Evolutionary conservation across 768 basidiomycete genomes (phyloP).

Genomic region (Xanthoconium purpureum): DNA sequence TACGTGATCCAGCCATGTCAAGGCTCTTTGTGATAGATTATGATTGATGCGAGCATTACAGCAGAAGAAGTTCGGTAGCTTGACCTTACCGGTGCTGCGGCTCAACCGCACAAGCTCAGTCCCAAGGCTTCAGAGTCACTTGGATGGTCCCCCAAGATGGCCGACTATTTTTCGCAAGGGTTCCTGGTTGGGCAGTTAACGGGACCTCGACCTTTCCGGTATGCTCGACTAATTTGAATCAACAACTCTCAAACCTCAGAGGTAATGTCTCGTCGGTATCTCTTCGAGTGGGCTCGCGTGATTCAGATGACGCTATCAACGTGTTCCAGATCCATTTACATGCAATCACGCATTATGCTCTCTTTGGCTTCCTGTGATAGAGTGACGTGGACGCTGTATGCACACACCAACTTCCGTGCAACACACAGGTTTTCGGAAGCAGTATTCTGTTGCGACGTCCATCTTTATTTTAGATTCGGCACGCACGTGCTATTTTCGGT

Average conservation of each 20-base stretch:
- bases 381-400: not conserved
- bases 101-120: no score
- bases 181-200: no score
- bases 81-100: not conserved
- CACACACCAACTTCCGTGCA: not conserved
- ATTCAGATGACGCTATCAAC: not conserved
- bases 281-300: not conserved
- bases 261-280: not conserved
- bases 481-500: not conserved
- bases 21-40: not conserved
- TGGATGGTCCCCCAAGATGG: no score
- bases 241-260: not conserved
- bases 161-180: no score
- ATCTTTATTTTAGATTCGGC: not conserved
- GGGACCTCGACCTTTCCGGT: no score
- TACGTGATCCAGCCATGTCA: not conserved
- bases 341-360: not conserved
- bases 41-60: not conserved
- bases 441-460: no score
- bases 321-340: not conserved
- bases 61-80: not conserved
- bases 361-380: not conserved
- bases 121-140: no score
- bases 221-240: no score
- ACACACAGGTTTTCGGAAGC: not conserved